A percentile compares a stretch with the other conserved stretches of the same genome.
These are phyloP conservation scores for Cetraspora pellucida DNA, from an alignment of 192 early-diverging fungal genomes.

Conservation along the genomic window DNA sequence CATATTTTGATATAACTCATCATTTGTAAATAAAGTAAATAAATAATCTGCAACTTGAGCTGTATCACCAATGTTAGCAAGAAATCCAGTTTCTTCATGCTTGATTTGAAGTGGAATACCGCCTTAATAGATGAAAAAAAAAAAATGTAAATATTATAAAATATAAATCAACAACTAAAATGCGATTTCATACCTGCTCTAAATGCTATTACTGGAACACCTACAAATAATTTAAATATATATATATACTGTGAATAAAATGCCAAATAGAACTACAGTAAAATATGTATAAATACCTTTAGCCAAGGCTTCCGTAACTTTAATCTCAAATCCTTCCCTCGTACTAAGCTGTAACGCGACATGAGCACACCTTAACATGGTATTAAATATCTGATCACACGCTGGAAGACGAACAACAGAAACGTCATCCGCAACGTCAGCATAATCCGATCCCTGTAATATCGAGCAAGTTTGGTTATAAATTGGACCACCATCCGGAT, in stretches of 20 bases:
- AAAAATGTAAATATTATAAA: neutral
- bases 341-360: constrained; percentile 90
- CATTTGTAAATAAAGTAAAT: constrained; percentile 59
- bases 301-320: constrained; percentile 88
- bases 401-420: constrained; percentile 69
- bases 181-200: constrained; percentile 66
- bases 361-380: constrained; percentile 68
- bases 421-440: constrained; percentile 56
- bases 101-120: constrained; percentile 84
- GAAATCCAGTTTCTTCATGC: constrained; percentile 67
- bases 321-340: constrained; percentile 85
- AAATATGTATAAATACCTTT: constrained; percentile 53
- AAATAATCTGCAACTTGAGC: constrained; percentile 63
- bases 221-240: too few relatives aligned
- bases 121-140: constrained; percentile 41
- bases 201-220: constrained; percentile 49
- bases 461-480: constrained; percentile 59
- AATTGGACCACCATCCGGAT: constrained; percentile 76
- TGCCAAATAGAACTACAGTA: too few relatives aligned
- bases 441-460: constrained; percentile 53
- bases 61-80: constrained; percentile 64
- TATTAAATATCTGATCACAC: constrained; percentile 79
- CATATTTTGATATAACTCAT: constrained; percentile 51
- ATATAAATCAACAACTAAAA: neutral
- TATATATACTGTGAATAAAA: too few relatives aligned